Base-by-base conservation (phyloP, 768 basidiomycete genomes). In the Lactarius quietus region DNA sequence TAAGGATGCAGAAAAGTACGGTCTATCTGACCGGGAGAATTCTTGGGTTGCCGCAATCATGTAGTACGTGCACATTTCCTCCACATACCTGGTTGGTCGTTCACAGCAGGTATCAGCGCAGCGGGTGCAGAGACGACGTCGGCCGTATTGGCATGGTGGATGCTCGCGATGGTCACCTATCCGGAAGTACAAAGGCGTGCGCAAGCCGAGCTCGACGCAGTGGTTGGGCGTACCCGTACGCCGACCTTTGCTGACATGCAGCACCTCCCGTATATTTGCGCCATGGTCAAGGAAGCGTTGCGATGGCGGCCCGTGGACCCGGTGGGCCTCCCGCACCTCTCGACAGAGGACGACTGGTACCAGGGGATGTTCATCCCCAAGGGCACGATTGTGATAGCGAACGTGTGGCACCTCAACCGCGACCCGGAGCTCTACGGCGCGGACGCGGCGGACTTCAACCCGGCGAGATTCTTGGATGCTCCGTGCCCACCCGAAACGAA, bases 301-400 rank as follows among this genome's bases (percentile, higher is more conserved):
- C 65, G 65, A 23, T 55, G 66, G 65, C 43, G 61, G 23, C 55
- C 65, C 1, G 2, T 14, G 6, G 36, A 14, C 36, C 55, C 56
- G 3, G 18, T 65, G 28, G 72, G 56, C 29, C 18, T 73, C 9
- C 68, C 70, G 6, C 73, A 73, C 33, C 51, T 56, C 10, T 38
- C 70, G 2, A 66, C 48, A 1, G 57, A 63, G 57, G 76, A 76
- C 56, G 75, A 75, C 55, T 68, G 51, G 51, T 76, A 75, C 57
- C 62, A 67, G 39, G 72, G 65, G 26, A 65, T 65, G 55, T 66
- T 72, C 59, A 76, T 80, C 23, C 78, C 78, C 0, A 74, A 71
- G 36, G 78, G 76, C 10, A 74, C 76, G 1, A 71, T 75, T 1
- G 68, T 77, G 23, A 62, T 77, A 26, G 71, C 68, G 15, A 77